phyloP scores from a whole-genome alignment of 306 rosid genomes.

The Benincasa hispida region DNA sequence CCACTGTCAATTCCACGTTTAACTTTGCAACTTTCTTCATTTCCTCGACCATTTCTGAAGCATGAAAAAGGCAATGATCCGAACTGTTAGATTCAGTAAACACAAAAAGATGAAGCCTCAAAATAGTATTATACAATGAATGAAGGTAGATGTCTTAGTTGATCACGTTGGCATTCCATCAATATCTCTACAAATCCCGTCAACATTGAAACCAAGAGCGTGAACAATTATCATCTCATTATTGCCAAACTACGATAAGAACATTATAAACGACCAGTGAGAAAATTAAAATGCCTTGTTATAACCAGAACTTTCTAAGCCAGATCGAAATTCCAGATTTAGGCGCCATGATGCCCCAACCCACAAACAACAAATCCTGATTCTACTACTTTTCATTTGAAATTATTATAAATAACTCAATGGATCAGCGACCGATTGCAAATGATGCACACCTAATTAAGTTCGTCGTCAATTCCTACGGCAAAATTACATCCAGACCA shows the following conservation, averaged over 20 bases:
- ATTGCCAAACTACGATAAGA: neutral
- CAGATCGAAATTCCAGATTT: neutral
- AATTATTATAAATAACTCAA: neutral
- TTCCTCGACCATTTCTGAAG: slow-evolving; percentile 33
- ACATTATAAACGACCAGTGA: neutral
- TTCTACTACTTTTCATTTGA: no score
- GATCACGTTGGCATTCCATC: neutral
- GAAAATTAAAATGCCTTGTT: neutral
- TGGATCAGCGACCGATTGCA: neutral
- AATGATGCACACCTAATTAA: neutral
- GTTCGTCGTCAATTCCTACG: neutral
- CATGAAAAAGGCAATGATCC: neutral
- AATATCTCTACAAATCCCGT: neutral
- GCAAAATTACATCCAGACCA: neutral
- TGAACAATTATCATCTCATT: neutral
- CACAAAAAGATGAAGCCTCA: neutral
- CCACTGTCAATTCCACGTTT: slow-evolving; percentile 34
- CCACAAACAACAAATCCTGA: neutral
- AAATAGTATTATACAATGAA: neutral
- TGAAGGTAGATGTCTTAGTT: neutral
- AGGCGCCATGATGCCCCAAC: neutral
- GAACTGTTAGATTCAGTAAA: neutral
- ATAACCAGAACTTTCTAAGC: neutral
- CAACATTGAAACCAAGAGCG: neutral
- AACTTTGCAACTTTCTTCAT: slow-evolving; percentile 27